These are phyloP conservation scores for Trichoderma sp. DNA, from an alignment of 2,329 filamentous ascomycete genomes.

Conservation along the genomic window DNA sequence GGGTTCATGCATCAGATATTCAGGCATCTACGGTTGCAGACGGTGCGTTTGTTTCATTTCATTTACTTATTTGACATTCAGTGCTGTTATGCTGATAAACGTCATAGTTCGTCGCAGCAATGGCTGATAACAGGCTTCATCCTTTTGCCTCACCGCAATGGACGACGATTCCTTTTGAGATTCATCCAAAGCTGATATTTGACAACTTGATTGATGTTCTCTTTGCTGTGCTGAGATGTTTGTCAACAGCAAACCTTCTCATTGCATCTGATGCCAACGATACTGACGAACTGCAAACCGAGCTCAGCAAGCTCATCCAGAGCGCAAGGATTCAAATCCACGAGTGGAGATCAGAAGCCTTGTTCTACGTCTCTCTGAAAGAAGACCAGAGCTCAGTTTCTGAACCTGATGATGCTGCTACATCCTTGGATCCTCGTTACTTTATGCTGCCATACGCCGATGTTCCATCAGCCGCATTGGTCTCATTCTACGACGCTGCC, in stretches of 20 bases:
- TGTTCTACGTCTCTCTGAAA: background rate
- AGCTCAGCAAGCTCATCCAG: background rate
- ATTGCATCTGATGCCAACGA: background rate
- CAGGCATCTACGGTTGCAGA: conserved; percentile 29
- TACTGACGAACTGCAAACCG: background rate
- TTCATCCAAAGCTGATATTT: conserved; percentile 50
- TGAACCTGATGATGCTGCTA: background rate
- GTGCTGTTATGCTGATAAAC: background rate
- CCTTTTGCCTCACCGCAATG: conserved; percentile 51
- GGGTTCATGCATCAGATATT: conserved; percentile 31
- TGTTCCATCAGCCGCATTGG: conserved; percentile 18
- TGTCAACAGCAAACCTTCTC: conserved; percentile 15
- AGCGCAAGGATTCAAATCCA: background rate
- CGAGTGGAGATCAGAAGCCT: background rate
- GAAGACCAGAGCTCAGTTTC: background rate
- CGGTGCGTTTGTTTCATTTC: conserved; percentile 10
- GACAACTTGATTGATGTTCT: conserved; percentile 53
- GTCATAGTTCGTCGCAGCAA: conserved; percentile 28
- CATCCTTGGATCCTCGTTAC: background rate
- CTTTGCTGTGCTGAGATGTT: conserved; percentile 23
- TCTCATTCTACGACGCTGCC: conserved; percentile 27
- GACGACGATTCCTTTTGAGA: conserved; percentile 50
- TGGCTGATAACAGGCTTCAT: conserved; percentile 27
- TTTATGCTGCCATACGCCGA: conserved; percentile 5
- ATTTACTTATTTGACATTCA: accelerated